Conservation (phyloP, 192 early-diverging fungal species). For the Backusella australiensis region DNA sequence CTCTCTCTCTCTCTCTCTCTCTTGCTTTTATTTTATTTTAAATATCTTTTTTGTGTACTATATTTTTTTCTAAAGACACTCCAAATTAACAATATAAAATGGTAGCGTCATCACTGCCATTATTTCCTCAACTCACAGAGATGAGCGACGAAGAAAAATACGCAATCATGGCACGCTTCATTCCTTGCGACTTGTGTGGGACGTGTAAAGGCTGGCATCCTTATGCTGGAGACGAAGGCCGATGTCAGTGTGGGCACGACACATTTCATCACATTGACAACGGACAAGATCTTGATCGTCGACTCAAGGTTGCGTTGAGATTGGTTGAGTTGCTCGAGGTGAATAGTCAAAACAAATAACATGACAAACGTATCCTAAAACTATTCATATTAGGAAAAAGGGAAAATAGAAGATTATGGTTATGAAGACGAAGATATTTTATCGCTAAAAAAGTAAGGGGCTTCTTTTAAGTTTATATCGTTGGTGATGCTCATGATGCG, state of each 20-base stretch:
- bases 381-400: slow-evolving; percentile 41
- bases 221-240: slow-evolving; percentile 23
- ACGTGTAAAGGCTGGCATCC: slow-evolving; percentile 48
- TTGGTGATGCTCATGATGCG: background rate
- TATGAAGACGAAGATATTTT: slow-evolving; percentile 50
- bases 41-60: too few relatives aligned
- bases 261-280: slow-evolving; percentile 44
- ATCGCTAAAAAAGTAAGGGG: slow-evolving; percentile 43
- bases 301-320: slow-evolving; percentile 44
- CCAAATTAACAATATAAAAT: background rate
- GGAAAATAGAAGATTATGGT: slow-evolving; percentile 48
- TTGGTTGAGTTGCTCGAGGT: slow-evolving; percentile 47
- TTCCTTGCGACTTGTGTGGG: slow-evolving; percentile 43
- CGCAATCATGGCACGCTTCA: slow-evolving; percentile 45
- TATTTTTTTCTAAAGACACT: too few relatives aligned
- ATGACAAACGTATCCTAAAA: too few relatives aligned
- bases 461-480: background rate
- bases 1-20: too few relatives aligned
- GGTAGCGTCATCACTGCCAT: slow-evolving; percentile 8
- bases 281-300: slow-evolving; percentile 42
- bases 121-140: slow-evolving; percentile 17
- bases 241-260: slow-evolving; percentile 48
- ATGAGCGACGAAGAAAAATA: slow-evolving; percentile 34
- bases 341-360: background rate
- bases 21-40: too few relatives aligned